Percentiles rank a stretch among this genome's conserved stretches.
Evolutionary conservation across 441 rosid genomes (phyloP).

Genomic region (Heliophila coronopifolia): DNA sequence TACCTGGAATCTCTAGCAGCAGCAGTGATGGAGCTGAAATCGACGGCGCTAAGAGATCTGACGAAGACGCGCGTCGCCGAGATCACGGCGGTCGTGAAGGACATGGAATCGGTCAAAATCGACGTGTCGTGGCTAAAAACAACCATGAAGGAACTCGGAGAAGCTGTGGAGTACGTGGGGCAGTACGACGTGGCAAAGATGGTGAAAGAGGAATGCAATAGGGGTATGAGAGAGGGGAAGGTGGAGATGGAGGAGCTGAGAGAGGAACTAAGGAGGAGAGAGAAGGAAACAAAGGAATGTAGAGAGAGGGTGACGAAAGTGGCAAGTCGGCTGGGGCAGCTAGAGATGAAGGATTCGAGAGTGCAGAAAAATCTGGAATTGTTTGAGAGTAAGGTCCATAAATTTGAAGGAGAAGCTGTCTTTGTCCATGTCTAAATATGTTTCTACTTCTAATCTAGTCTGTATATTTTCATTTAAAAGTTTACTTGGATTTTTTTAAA

Average conservation of each 20-base stretch:
- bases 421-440: too few species aligned
- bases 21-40: conserved; percentile 58
- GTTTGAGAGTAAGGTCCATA: conserved; percentile 20
- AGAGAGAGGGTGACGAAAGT: conserved; percentile 29
- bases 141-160: conserved; percentile 38
- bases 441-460: too few species aligned
- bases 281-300: conserved; percentile 30
- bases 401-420: conserved; percentile 21
- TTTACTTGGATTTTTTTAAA: too few species aligned
- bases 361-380: conserved; percentile 19
- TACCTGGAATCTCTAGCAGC: conserved; percentile 61
- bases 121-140: conserved; percentile 54
- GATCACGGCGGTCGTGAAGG: conserved; percentile 54
- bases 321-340: conserved; percentile 25
- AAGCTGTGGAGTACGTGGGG: conserved; percentile 37
- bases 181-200: conserved; percentile 32
- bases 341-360: conserved; percentile 23
- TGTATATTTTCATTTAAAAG: too few species aligned
- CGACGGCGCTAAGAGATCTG: conserved; percentile 35
- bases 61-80: conserved; percentile 52
- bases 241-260: conserved; percentile 39
- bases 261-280: conserved; percentile 38
- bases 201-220: conserved; percentile 34
- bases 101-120: conserved; percentile 54
- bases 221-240: conserved; percentile 31